Evolutionary conservation across 148 eudicot species (phyloP).

Genomic region (Rhododendron henanense): DNA sequence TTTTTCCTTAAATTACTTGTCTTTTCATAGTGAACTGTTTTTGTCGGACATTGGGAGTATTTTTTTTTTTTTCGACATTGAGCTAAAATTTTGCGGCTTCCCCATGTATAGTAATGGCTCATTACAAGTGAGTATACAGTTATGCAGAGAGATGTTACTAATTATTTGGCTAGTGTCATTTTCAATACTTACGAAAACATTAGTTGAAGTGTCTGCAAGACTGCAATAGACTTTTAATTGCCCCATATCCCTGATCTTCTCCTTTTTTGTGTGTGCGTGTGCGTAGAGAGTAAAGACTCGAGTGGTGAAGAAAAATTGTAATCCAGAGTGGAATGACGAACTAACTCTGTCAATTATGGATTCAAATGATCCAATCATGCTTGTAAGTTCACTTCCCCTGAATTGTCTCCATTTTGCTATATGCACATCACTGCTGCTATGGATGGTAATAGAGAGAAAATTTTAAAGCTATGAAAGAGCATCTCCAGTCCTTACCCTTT

Average conservation of each 20-base stretch:
- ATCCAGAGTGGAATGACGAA: constrained; percentile 51
- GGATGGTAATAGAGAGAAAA: background rate
- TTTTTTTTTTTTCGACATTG: no score
- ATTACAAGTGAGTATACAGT: background rate
- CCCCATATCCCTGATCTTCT: background rate
- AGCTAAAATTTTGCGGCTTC: background rate
- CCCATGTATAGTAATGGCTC: background rate
- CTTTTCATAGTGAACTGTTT: no score
- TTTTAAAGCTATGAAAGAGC: background rate
- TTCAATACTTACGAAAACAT: background rate
- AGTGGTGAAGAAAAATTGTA: constrained; percentile 32
- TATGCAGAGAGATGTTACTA: background rate
- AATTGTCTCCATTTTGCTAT: background rate
- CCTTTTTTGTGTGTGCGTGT: background rate
- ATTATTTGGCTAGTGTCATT: background rate
- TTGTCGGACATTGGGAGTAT: no score
- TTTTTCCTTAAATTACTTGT: no score
- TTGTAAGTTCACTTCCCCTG: constrained; percentile 32
- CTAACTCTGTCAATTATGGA: constrained; percentile 38
- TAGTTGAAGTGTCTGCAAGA: background rate
- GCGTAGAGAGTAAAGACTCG: constrained; percentile 41
- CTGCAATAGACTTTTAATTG: background rate
- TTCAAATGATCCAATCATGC: constrained; percentile 26
- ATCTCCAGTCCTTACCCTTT: no score
- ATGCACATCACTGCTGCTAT: background rate